Conservation (phyloP, 2,329 filamentous ascomycete species). For the Fusarium heterosporum region DNA sequence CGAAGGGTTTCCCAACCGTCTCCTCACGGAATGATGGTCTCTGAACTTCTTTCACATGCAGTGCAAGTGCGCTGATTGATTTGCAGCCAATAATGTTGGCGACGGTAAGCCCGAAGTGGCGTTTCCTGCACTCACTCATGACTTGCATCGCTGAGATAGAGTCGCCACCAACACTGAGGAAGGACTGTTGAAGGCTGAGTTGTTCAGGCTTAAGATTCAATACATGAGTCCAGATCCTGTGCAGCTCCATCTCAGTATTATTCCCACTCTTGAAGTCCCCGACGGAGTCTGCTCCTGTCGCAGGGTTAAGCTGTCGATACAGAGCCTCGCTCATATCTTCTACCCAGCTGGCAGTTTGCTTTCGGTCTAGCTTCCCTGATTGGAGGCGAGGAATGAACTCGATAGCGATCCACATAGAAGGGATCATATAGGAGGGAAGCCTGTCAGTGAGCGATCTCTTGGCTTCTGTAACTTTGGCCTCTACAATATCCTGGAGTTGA, state of each 20-base stretch:
- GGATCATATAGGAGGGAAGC: constrained; percentile 41
- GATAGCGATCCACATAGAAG: constrained; percentile 36
- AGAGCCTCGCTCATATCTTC: constrained; percentile 24
- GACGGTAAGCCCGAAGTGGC: constrained; percentile 45
- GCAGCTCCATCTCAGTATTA: constrained; percentile 20
- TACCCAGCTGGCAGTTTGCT: constrained; percentile 28
- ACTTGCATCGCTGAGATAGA: constrained; percentile 57
- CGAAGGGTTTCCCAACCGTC: constrained; percentile 4
- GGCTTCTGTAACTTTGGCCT: constrained; percentile 12
- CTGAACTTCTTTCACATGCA: constrained; percentile 25
- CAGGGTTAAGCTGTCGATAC: constrained; percentile 36
- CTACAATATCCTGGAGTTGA: constrained; percentile 1
- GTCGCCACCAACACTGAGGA: constrained; percentile 56
- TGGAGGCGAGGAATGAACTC: constrained; percentile 38
- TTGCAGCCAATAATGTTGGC: constrained; percentile 47
- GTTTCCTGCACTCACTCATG: constrained; percentile 51
- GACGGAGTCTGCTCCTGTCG: not conserved
- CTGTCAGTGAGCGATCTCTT: constrained; percentile 31
- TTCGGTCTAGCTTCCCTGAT: constrained; percentile 41
- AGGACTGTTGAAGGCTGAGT: constrained; percentile 44
- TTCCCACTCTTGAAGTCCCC: constrained; percentile 1
- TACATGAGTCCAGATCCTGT: constrained; percentile 33
- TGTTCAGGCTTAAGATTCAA: constrained; percentile 40
- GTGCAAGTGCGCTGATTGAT: constrained; percentile 35
- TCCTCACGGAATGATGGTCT: constrained; percentile 3